phyloP scores from a whole-genome alignment of 129 eudicot genomes.

The Daucus carota region DH1_v3.0 NC_030387.2:93501-94000 shows the following conservation, averaged over 20 bases:
- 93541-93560: not conserved
- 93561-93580: not conserved
- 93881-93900: no score
- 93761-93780: not conserved
- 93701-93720: constrained; percentile 36
- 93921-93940: not conserved
- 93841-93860: not conserved
- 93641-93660: constrained; percentile 97
- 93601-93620: not conserved
- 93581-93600: not conserved
- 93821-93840: not conserved
- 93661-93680: constrained; percentile 94
- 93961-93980: not conserved
- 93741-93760: not conserved
- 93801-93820: constrained; percentile 8
- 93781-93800: not conserved
- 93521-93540: not conserved
- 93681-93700: constrained; percentile 91
- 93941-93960: not conserved
- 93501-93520: no score
- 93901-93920: not conserved
- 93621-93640: not conserved
- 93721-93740: not conserved
- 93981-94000: not conserved
- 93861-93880: not conserved